Conservation (phyloP, 768 basidiomycete species). For the Panaeolus papilionaceus region DNA sequence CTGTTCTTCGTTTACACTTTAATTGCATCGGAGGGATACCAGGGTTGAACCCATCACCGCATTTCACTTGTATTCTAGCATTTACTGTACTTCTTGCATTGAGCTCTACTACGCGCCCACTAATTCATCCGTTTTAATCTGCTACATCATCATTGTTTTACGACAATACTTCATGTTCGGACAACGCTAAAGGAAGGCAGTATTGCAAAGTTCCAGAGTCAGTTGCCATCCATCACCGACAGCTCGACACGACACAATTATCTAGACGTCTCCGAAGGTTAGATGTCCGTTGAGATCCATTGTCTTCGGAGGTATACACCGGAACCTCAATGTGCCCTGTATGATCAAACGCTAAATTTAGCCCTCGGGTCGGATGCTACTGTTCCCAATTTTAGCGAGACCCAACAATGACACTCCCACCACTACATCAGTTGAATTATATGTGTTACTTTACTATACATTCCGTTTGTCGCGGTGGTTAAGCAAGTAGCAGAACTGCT, state of each 20-base stretch:
- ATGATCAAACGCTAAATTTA: background rate
- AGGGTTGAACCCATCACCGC: background rate
- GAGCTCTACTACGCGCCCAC: background rate
- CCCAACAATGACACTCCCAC: background rate
- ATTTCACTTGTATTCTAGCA: conserved; percentile 1
- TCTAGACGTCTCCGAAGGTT: background rate
- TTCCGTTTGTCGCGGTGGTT: background rate
- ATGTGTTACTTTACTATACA: background rate
- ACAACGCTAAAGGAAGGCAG: too few species aligned
- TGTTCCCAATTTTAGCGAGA: background rate
- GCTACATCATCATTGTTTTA: background rate
- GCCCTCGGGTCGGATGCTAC: background rate
- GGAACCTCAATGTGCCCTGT: background rate
- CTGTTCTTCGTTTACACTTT: background rate
- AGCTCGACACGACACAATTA: background rate
- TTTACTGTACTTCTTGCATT: conserved; percentile 8
- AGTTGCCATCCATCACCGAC: background rate
- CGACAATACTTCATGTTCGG: background rate
- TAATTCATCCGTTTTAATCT: background rate
- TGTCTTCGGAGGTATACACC: background rate
- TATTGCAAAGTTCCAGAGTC: conserved; percentile 3
- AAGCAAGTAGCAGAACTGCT: background rate
- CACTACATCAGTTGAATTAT: background rate
- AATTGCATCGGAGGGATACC: background rate
- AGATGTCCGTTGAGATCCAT: background rate